phyloP scores from a whole-genome alignment of 129 eudicot species.

The Arctium lappa region DNA sequence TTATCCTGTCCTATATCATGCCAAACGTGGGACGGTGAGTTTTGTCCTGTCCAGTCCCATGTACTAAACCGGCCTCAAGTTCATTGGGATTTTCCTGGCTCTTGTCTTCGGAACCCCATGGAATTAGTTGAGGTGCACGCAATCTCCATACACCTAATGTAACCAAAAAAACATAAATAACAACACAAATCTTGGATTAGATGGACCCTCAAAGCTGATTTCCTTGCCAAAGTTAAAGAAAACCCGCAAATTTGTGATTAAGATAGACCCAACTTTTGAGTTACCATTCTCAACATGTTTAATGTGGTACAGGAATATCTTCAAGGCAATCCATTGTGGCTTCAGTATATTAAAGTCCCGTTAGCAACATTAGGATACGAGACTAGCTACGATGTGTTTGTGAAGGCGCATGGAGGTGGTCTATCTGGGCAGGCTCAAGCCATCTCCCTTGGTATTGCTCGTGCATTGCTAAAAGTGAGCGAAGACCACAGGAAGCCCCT shows the following conservation, averaged over 20 bases:
- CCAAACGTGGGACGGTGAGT: too few relatives aligned
- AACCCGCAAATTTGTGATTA: background rate
- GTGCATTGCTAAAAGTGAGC: constrained; percentile 87
- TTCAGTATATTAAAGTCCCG: constrained; percentile 75
- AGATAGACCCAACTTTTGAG: background rate
- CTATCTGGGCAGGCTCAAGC: constrained; percentile 98
- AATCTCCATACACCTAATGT: too few relatives aligned
- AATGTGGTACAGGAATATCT: constrained; percentile 76
- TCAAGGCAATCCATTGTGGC: constrained; percentile 93
- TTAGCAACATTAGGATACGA: constrained; percentile 75
- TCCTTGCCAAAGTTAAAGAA: background rate
- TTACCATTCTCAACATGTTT: background rate
- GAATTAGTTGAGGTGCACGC: too few relatives aligned
- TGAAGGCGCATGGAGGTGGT: constrained; percentile 97
- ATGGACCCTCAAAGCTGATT: too few relatives aligned
- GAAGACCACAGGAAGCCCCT: constrained; percentile 66
- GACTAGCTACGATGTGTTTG: constrained; percentile 77
- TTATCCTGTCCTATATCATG: too few relatives aligned
- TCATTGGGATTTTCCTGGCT: too few relatives aligned
- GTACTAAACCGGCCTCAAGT: too few relatives aligned
- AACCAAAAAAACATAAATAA: too few relatives aligned
- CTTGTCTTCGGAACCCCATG: too few relatives aligned
- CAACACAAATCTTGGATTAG: too few relatives aligned
- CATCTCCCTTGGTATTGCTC: constrained; percentile 81
- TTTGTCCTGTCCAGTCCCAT: too few relatives aligned